Conservation (phyloP, 768 basidiomycete genomes). For the Galerina marginata region DNA sequence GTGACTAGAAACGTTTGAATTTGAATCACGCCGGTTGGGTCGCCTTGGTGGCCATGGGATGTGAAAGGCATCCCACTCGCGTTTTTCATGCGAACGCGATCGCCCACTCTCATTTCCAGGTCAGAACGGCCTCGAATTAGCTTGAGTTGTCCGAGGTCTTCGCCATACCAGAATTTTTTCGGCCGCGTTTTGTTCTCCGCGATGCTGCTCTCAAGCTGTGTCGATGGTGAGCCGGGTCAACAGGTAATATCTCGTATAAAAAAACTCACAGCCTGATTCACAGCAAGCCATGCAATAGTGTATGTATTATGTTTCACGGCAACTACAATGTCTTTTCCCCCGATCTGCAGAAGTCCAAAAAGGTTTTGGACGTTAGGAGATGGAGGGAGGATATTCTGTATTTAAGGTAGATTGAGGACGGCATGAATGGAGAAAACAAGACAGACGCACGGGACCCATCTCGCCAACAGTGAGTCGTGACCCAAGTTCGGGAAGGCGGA, state of each 20-base stretch:
- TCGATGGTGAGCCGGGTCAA: neutral
- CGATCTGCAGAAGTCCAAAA: slow-evolving; percentile 51
- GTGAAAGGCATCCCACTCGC: slow-evolving; percentile 54
- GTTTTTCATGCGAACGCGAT: slow-evolving; percentile 68
- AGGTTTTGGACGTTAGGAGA: slow-evolving; percentile 43
- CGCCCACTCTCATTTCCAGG: slow-evolving; percentile 72
- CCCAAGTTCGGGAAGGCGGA: slow-evolving; percentile 78
- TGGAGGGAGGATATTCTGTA: slow-evolving; percentile 71
- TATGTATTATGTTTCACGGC: slow-evolving; percentile 78
- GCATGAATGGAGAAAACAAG: slow-evolving; percentile 6
- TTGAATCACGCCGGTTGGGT: slow-evolving; percentile 49
- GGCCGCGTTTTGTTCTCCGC: slow-evolving; percentile 70
- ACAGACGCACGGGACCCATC: slow-evolving; percentile 62
- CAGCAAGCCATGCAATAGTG: slow-evolving; percentile 84
- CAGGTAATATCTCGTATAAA: neutral
- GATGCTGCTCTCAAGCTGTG: slow-evolving; percentile 62
- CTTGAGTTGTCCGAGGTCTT: slow-evolving; percentile 66
- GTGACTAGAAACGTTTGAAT: slow-evolving; percentile 67
- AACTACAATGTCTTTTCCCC: slow-evolving; percentile 67
- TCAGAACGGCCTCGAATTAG: slow-evolving; percentile 66
- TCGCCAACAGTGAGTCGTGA: slow-evolving; percentile 80
- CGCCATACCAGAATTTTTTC: slow-evolving; percentile 73
- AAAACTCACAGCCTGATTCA: slow-evolving; percentile 77
- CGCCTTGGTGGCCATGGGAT: slow-evolving; percentile 60
- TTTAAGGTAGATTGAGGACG: neutral